Conservation (phyloP, 2,329 filamentous ascomycete species). For the Ramularia collo-cygni region DNA sequence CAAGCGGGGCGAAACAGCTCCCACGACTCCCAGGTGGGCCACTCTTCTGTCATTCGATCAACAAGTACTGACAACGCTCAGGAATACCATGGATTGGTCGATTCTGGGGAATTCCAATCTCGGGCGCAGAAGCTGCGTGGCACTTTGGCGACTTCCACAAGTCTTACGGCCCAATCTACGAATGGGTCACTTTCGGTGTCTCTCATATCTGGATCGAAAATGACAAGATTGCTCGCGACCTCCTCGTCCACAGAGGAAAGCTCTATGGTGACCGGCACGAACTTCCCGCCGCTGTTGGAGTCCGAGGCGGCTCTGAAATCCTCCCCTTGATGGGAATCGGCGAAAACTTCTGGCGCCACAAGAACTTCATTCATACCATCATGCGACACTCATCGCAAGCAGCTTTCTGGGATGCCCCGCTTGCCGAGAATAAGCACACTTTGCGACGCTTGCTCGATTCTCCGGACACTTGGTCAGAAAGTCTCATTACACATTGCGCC, state of each 20-base stretch:
- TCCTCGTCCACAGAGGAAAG: constrained; percentile 27
- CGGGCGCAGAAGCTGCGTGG: constrained; percentile 30
- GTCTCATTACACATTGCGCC: constrained; percentile 29
- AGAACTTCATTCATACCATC: constrained; percentile 32
- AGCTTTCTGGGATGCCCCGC: constrained; percentile 28
- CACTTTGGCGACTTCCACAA: constrained; percentile 31
- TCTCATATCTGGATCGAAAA: constrained; percentile 31
- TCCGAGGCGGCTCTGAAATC: constrained; percentile 27
- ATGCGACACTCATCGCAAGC: constrained; percentile 27
- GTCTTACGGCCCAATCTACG: constrained; percentile 30
- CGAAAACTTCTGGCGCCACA: constrained; percentile 26
- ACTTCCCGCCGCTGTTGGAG: constrained; percentile 29
- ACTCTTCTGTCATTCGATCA: not conserved
- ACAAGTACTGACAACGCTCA: constrained; percentile 5
- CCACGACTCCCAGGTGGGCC: constrained; percentile 21
- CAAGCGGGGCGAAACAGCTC: constrained; percentile 22
- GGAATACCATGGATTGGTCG: constrained; percentile 28
- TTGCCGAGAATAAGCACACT: constrained; percentile 30
- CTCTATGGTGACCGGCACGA: constrained; percentile 31
- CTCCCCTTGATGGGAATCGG: constrained; percentile 29
- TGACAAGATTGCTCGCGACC: constrained; percentile 30
- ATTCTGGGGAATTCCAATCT: constrained; percentile 29
- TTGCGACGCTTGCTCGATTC: constrained; percentile 26
- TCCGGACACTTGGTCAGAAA: constrained; percentile 29
- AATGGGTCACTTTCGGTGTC: constrained; percentile 25